These are phyloP conservation scores for Tulasnella sp. DNA, from an alignment of 768 basidiomycete genomes.

Conservation along the genomic window DNA sequence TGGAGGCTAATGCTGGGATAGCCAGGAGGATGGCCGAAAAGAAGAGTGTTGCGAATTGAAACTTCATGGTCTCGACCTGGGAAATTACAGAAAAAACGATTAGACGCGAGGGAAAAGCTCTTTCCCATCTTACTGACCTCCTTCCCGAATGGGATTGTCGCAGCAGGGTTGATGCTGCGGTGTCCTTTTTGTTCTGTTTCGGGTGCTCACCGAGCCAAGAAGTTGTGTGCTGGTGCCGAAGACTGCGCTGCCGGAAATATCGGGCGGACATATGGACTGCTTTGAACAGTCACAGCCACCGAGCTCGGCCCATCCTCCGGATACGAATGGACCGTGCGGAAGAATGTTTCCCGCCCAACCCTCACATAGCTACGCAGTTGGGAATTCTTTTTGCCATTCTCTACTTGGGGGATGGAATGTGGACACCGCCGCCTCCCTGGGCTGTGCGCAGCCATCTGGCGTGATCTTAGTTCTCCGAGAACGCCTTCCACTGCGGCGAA, in stretches of 20 bases:
- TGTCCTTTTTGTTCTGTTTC: background rate
- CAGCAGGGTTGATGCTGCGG: background rate
- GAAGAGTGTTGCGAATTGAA: background rate
- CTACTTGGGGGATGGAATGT: background rate
- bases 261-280: background rate
- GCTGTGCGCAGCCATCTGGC: background rate
- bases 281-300: background rate
- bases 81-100: background rate
- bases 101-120: background rate
- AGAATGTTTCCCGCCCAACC: background rate
- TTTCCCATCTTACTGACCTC: background rate
- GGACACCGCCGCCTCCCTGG: background rate
- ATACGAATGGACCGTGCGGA: background rate
- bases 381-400: background rate
- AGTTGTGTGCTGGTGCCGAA: background rate
- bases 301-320: background rate
- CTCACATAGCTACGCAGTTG: background rate
- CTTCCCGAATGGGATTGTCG: background rate
- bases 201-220: background rate
- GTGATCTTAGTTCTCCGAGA: background rate
- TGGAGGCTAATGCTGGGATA: conserved; percentile 51
- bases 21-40: conserved; percentile 1
- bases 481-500: conserved; percentile 1
- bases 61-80: background rate
- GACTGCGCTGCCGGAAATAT: background rate